Base-by-base conservation (phyloP, 2,329 filamentous ascomycete species). In the Verticillium isaacii region DNA sequence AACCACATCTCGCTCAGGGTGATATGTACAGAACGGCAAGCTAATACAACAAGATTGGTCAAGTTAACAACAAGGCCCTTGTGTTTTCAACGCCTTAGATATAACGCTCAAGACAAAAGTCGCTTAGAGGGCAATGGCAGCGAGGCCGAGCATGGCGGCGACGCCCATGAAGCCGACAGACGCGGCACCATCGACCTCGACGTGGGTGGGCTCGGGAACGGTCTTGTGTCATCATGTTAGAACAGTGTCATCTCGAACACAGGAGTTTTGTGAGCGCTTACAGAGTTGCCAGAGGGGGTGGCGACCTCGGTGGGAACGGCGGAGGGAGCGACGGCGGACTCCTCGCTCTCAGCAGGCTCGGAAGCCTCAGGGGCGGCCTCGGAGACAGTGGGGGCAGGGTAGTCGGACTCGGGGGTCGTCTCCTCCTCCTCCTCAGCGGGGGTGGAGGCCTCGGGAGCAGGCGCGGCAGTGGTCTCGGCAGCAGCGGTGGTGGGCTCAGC, bases 131-230 rank as follows among this genome's bases (percentile, higher is more conserved):
- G 60, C 64, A 39, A 65, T 60, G 17, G 64, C 64, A 57, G 41
- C 64, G 36, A 64, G 58, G 54, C 58, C 57, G 57, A 64, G 60
- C 60, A 65, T 61, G 60, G 60, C 64, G 9, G 64, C 52, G n/a
- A 59, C 64, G 34, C 64, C 62, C 14, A 65, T 17, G 37, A 63
- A 61, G 37, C 60, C 60, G 19, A 62, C 54, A 15, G 56, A 61
- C 32, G 58, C 64, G 36, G 64, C 64, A 9, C 64, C 64, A 23
- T 52, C 45, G 29, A 63, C 64, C 45, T 56, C 62, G 39, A 61
- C 41, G 55, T 52, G 32, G 25, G 56, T 17, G 41, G 59, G 55
- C 29, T 58, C 52, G 50, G 61, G 19, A 52, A 59, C 57, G 19
- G 63, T 58, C 45, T 50, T 2, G 19, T 23, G n/a, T 12, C n/a